Conservation (phyloP, 1,284 basidiomycete genomes). For the Thelephora terrestris region DNA sequence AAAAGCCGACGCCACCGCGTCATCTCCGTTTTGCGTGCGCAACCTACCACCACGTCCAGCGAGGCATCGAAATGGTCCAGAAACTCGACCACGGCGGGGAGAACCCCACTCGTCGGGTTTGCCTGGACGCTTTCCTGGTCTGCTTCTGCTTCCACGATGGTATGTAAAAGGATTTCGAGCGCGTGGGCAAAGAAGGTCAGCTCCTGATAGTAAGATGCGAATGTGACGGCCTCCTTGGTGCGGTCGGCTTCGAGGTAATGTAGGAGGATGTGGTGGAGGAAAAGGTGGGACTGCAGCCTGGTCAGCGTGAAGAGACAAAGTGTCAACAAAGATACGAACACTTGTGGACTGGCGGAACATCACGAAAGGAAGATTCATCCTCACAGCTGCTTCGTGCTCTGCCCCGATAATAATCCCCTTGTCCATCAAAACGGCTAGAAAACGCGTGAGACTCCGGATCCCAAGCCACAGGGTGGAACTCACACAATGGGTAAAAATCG, state of each 20-base stretch:
- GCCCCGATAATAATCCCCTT: conserved; percentile 98
- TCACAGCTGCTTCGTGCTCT: conserved; percentile 77
- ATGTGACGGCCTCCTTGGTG: conserved; percentile 71
- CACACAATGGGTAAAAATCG: conserved; percentile 94
- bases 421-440: conserved; percentile 88
- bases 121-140: conserved; percentile 3
- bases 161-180: conserved; percentile 90
- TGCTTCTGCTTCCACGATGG: conserved; percentile 87
- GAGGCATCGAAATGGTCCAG: conserved; percentile 89
- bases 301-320: neutral
- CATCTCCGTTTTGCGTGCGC: conserved; percentile 95
- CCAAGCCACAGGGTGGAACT: conserved; percentile 25
- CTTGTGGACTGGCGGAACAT: conserved; percentile 90
- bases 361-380: conserved; percentile 78
- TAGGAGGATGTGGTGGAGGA: conserved; percentile 86
- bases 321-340: conserved; percentile 34
- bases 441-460: neutral
- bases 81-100: conserved; percentile 78
- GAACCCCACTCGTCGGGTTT: conserved; percentile 26
- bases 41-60: conserved; percentile 90
- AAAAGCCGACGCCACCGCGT: conserved; percentile 88
- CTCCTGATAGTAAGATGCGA: conserved; percentile 81
- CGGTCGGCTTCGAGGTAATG: conserved; percentile 72
- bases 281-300: conserved; percentile 71
- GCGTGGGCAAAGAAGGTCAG: conserved; percentile 93